phyloP scores from a whole-genome alignment of 2,329 filamentous ascomycete genomes.

The Aspergillus jensenii region DNA sequence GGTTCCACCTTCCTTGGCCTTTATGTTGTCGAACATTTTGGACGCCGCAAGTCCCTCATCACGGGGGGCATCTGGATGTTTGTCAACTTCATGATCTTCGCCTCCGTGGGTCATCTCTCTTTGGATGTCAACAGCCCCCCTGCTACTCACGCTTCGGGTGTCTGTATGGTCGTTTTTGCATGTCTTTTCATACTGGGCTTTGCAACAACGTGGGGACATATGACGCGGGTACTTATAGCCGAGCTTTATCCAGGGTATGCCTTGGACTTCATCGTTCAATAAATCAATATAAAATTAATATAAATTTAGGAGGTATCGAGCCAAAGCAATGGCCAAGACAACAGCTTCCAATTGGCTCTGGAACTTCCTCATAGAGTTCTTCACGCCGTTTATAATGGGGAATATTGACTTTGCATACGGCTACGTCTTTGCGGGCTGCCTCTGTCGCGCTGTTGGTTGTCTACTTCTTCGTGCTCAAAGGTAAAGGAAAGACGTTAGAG shows the following conservation, averaged over 20 bases:
- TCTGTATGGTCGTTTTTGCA: conserved; percentile 68
- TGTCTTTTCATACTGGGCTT: conserved; percentile 63
- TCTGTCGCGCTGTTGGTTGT: conserved; percentile 61
- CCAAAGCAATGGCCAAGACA: conserved; percentile 72
- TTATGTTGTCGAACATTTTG: conserved; percentile 67
- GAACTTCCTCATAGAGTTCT: conserved; percentile 73
- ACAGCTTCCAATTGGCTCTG: conserved; percentile 73
- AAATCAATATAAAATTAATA: too few species aligned
- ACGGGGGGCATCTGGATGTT: conserved; percentile 68
- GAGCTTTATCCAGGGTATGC: conserved; percentile 34
- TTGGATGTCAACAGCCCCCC: conserved; percentile 39
- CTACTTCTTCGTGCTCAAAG: conserved; percentile 73
- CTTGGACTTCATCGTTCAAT: too few species aligned
- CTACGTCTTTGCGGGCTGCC: conserved; percentile 73
- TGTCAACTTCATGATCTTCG: conserved; percentile 65
- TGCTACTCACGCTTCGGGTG: conserved; percentile 51
- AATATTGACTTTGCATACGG: conserved; percentile 72
- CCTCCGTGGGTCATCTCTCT: conserved; percentile 53
- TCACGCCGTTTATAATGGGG: conserved; percentile 72
- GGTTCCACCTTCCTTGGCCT: conserved; percentile 64
- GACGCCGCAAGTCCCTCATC: conserved; percentile 67
- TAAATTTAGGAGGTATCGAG: conserved; percentile 47
- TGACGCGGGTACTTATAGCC: conserved; percentile 28
- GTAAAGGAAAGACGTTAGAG: conserved; percentile 67
- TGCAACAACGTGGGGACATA: conserved; percentile 67